Percentiles rank a stretch among this genome's conserved stretches.
Conservation (phyloP, 2,329 filamentous ascomycete genomes). For the Diaporthe nobilis region DNA sequence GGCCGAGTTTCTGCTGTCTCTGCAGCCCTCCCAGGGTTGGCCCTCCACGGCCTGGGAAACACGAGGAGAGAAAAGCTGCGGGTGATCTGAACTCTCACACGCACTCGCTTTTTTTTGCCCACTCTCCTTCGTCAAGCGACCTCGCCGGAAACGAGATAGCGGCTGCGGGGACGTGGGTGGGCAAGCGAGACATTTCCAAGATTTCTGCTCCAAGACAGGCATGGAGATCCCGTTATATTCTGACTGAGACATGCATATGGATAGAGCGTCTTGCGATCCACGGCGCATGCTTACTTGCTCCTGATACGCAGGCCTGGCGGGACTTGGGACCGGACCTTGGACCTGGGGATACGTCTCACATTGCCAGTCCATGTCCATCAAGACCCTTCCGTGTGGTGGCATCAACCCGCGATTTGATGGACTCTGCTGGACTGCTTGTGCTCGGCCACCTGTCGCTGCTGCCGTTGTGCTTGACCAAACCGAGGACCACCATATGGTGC, state of each 20-base stretch:
- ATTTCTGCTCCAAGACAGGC: slow-evolving; percentile 35
- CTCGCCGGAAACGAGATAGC: slow-evolving; percentile 33
- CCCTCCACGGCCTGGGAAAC: slow-evolving; percentile 3
- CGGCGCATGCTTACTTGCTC: slow-evolving; percentile 18
- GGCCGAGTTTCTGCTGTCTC: slow-evolving; percentile 2
- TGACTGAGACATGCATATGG: slow-evolving; percentile 40
- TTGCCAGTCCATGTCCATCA: background rate
- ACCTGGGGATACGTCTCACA: background rate
- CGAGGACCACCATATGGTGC: background rate
- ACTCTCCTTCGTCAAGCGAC: slow-evolving; percentile 24
- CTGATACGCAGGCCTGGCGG: slow-evolving; percentile 15
- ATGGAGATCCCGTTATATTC: slow-evolving; percentile 35
- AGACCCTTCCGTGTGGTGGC: slow-evolving; percentile 11
- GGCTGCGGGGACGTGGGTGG: slow-evolving; percentile 32
- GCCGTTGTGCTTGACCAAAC: slow-evolving; percentile 19
- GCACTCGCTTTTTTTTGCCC: background rate
- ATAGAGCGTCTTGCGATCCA: slow-evolving; percentile 32
- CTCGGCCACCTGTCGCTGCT: slow-evolving; percentile 20
- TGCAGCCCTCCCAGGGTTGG: slow-evolving; percentile 9
- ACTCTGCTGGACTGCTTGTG: background rate
- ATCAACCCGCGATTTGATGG: background rate
- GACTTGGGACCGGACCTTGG: background rate
- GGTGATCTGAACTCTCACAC: slow-evolving; percentile 9
- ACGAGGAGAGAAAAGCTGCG: slow-evolving; percentile 8
- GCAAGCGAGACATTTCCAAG: slow-evolving; percentile 38